Conservation (phyloP, 345 rosid species). For the Salix caprea region DNA sequence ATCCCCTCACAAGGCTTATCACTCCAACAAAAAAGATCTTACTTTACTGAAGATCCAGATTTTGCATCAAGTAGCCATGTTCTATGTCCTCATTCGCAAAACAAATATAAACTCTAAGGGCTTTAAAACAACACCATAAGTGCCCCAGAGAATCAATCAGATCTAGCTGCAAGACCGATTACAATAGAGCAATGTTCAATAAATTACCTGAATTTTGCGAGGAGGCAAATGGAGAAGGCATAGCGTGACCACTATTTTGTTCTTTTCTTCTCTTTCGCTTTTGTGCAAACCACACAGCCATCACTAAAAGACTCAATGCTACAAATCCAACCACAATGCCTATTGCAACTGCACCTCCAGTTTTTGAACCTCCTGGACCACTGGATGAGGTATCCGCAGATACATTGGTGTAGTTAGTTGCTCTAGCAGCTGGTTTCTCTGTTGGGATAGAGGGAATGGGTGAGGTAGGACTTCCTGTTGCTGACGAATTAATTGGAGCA, state of each 20-base stretch:
- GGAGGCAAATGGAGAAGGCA: conserved; percentile 77
- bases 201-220: conserved; percentile 84
- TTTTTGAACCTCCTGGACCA: conserved; percentile 36
- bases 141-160: neutral
- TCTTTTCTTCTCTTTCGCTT: conserved; percentile 55
- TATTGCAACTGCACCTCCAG: conserved; percentile 57
- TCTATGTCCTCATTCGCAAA: neutral
- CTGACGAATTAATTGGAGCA: conserved; percentile 40
- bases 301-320: conserved; percentile 57
- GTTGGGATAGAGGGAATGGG: conserved; percentile 61
- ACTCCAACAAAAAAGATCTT: neutral
- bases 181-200: conserved; percentile 4
- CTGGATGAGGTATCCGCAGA: conserved; percentile 35
- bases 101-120: neutral
- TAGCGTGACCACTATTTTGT: conserved; percentile 43
- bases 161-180: neutral
- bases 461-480: conserved; percentile 31
- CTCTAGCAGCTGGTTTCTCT: conserved; percentile 72
- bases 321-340: conserved; percentile 63
- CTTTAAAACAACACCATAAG: neutral
- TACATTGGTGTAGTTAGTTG: conserved; percentile 40
- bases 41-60: neutral
- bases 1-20: neutral
- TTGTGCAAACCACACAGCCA: conserved; percentile 63
- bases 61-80: neutral